Base-by-base conservation (phyloP, 305 asterid genomes). In the Ilex paraguariensis region DNA sequence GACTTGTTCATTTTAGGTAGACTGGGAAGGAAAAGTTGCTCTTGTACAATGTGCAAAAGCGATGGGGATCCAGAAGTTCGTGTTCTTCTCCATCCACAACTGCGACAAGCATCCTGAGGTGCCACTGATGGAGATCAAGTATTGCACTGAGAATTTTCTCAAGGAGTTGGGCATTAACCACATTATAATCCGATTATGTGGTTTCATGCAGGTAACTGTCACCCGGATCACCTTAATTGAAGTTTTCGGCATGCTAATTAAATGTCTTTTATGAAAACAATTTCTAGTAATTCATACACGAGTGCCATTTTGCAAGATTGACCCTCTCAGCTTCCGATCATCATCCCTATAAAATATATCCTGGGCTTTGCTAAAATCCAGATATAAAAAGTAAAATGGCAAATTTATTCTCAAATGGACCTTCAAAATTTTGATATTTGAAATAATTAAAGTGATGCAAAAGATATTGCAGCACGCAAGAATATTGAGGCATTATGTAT, bases 11-110 rank as follows among this genome's bases (percentile, higher is more conserved):
- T 70, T 85, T 76, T 87, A 92, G 98, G 98, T 92, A 82, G 98
- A 92, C 71, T 92, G 98, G 98, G 95, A 92, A 87, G 98, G 98
- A 72, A 92, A 89, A 76, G 91, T 87, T 81, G 96, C 97, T 63
- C 97, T 92, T 63, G 87, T 92, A 74, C 97, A 91, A 79, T 88
- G 97, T 77, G 97, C 97, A 59, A 89, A 87, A 84, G 98, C 98
- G 46, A 92, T 89, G 97, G 97, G 97, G 60, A 81, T 92, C 63
- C 95, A 89, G 65, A 89, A 89, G 49, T 92, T 61, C 62, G 80
- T 92, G 73, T 92, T 92, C 87, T 92, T 74, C 72, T 92, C 98
- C 56, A 92, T 92, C 63, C 98, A 92, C 79, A 92, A 92, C 73
- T 92, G 98, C 60, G 98, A 92, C 76, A 92, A 84, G 82, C 97